phyloP scores from a whole-genome alignment of 371 early-diverging fungal species.

The Mucor ambiguus region DNA sequence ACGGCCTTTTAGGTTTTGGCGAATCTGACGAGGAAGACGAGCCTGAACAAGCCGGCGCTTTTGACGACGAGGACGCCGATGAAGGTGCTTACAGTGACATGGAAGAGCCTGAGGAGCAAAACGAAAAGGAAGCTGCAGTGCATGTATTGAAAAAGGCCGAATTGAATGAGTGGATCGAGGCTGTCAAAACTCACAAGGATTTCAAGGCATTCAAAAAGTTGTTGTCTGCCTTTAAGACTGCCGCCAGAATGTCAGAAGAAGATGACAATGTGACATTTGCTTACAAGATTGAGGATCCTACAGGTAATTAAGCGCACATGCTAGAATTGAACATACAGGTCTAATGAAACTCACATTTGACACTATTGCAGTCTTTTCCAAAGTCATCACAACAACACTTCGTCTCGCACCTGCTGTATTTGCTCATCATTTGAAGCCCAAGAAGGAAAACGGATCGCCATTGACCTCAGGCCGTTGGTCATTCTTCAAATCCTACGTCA shows the following conservation, averaged over 20 bases:
- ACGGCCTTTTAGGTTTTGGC: conserved; percentile 76
- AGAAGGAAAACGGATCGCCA: conserved; percentile 46
- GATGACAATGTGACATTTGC: conserved; percentile 48
- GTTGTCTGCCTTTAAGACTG: conserved; percentile 83
- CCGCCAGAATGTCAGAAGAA: conserved; percentile 78
- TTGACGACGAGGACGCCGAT: conserved; percentile 36
- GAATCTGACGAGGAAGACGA: conserved; percentile 66
- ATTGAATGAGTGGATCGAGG: conserved; percentile 73
- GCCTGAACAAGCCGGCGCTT: neutral
- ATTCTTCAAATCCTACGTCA: conserved; percentile 71
- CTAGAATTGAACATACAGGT: too few relatives aligned
- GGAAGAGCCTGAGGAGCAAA: conserved; percentile 22
- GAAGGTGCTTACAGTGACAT: conserved; percentile 35
- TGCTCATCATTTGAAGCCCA: conserved; percentile 55
- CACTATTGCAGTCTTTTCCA: conserved; percentile 69
- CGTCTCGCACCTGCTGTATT: conserved; percentile 61
- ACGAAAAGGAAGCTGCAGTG: conserved; percentile 13
- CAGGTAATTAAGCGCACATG: conserved; percentile 25
- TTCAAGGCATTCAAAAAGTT: conserved; percentile 62
- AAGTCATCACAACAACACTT: conserved; percentile 67
- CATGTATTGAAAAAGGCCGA: conserved; percentile 69
- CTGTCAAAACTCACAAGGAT: conserved; percentile 45
- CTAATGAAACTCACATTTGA: neutral
- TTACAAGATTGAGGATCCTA: conserved; percentile 72
- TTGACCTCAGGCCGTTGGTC: conserved; percentile 69